A percentile compares a stretch with the other conserved stretches of the same genome.
Conservation (phyloP, 2,329 filamentous ascomycete genomes). For the Fusarium xyrophilum region DNA sequence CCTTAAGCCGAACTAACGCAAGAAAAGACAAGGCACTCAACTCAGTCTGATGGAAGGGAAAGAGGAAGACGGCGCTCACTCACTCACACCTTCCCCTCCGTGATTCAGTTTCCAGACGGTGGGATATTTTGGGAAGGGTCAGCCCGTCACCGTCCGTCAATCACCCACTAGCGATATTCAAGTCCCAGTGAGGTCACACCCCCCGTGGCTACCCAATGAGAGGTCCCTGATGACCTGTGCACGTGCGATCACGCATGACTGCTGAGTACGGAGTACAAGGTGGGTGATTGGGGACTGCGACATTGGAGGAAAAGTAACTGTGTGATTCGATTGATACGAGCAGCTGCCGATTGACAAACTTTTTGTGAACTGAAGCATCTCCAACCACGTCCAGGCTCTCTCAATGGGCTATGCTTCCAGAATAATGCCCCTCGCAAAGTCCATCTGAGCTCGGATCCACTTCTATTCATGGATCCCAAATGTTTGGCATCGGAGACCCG, state of each 20-base stretch:
- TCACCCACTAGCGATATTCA: background rate
- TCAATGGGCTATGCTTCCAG: background rate
- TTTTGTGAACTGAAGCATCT: background rate
- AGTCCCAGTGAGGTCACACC: constrained; percentile 22
- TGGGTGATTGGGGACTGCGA: constrained; percentile 3
- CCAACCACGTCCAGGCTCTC: background rate
- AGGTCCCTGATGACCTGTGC: constrained; percentile 35
- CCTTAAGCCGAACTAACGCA: background rate
- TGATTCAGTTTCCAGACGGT: constrained; percentile 26
- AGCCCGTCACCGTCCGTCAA: constrained; percentile 19
- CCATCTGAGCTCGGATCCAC: constrained; percentile 9
- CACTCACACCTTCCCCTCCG: constrained; percentile 4
- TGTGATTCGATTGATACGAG: background rate
- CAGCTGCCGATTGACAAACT: background rate
- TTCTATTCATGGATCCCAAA: background rate
- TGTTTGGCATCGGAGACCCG: constrained; percentile 13
- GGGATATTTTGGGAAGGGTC: constrained; percentile 40
- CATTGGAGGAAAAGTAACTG: background rate
- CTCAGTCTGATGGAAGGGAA: constrained; percentile 1
- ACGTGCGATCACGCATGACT: constrained; percentile 34
- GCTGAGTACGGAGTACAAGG: constrained; percentile 2
- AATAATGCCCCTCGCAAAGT: background rate
- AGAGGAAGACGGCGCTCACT: background rate
- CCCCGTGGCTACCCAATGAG: constrained; percentile 20
- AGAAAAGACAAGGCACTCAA: background rate